Base-by-base conservation (phyloP, 169 alveolate species). In the Eimeria falciformis region DNA sequence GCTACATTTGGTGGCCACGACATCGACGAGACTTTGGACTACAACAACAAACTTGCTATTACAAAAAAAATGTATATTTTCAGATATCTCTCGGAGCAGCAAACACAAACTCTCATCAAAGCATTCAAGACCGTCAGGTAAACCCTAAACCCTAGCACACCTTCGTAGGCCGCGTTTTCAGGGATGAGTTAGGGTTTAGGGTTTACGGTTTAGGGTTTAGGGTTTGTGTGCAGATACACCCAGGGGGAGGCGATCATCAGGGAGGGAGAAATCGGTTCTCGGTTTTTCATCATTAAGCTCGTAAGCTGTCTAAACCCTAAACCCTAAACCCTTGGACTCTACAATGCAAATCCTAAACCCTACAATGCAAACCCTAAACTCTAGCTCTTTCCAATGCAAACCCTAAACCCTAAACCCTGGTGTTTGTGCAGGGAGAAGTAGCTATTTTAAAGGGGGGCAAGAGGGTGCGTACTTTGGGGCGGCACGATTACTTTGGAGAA, bases 401-500 rank as follows among this genome's bases (percentile, higher is more conserved):
- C 53, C 56, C 47, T 27, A 12, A 46, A 18, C n/a, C 73, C 25
- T 17, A 46, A 18, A 43, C 33, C 23, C 66, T 14, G 90, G 43
- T 27, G 11, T 56, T 45, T 5, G 82, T 29, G 6, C 45, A 95
- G 79, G 99, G 99, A 0, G 98, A 95, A 91, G 99, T 98, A 1
- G 98, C 97, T 29, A 96, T 98, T 53, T 89, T 93, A 43, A 96
- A 96, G 93, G 93, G 96, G 71, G 95, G 95, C 55, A 95, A 94
- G 87, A 93, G 95, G 55, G 91, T 98, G 47, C 93, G 98, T 47
- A 97, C 98, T 14, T 56, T 88, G 47, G 98, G 98, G 27, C 97
- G 96, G 71, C 95, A 97, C 77, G 99, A 98, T 93, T 98, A 97
- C 92, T 98, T 98, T 92, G 99, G 99, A 11, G 99, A 98, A 85